Evolutionary conservation across 2,329 filamentous ascomycete species (phyloP), one percentile per base, ranked within the genome.

Genomic region (Diplodia sapinea): DNA sequence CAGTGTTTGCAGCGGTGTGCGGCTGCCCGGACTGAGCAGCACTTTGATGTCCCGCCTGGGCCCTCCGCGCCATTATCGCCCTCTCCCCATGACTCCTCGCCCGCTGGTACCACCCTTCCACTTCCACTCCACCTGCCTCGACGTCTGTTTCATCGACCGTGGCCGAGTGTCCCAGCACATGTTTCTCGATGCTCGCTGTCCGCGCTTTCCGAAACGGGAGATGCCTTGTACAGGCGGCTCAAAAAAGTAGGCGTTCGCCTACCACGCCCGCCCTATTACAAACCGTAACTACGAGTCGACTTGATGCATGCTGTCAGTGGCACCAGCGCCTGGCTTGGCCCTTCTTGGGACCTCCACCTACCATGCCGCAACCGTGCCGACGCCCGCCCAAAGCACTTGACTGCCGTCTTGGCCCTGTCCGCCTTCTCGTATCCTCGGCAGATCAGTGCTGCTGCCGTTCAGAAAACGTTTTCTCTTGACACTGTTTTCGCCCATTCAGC

Each of bases 291-390:
- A 20, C 59, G 6, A 13, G 3, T 31, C 17, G n/a, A 7, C 51
- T 38, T 31, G 29, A 38, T 17, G 23, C 29, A 51, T 20, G 40
- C 57, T 49, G 26, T 17, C 15, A 49, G 36, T 17, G 31, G 17
- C 29, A 63, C 50, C 59, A 40, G 31, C 50, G 26, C 13, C 50
- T 63, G n/a, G 43, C 59, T 63, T 63, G 59, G 59, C 59, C 3
- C 40, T 51, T 63, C 59, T 63, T 63, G 59, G 59, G 4, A 29
- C 47, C 59, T 63, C 59, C 59, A 51, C 59, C 11, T 63, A 51
- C 59, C 43, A 63, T 51, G 47, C 59, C 59, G 47, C 29, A 63
- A 63, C n/a, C n/a, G 43, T 51, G 17, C 43, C 38, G 43, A 50
- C 17, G n/a, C 5, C 59, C 59, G 59, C 43, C 38, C 59, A 36